Evolutionary conservation across 441 rosid genomes (phyloP), one percentile per base, ranked within the genome.

Genomic region (Aleurites moluccanus): DNA sequence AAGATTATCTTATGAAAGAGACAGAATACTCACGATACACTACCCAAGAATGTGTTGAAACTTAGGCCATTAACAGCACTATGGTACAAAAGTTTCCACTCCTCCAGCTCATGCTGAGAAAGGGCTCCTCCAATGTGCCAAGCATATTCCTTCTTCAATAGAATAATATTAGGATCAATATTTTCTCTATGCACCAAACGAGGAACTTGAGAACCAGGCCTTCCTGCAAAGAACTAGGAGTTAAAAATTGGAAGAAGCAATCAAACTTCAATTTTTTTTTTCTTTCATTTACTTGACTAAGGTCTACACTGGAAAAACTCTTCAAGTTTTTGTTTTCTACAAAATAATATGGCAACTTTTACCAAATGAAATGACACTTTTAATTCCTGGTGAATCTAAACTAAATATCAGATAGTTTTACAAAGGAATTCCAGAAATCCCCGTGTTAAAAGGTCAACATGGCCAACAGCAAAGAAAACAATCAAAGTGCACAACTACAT

Each of bases 101-200:
- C 94, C 71, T 78, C 86, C 45, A 90, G 85, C 83, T 91, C 97
- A 55, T 84, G 86, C 30, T 81, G 94, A 63, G 97, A 84, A 78
- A 94, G 92, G 73, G 87, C 89, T 76, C 98, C 98, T 80, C 93
- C 98, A 70, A 94, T 89, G 78, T 91, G 93, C 97, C 99, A 92
- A 74, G 99, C 97, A 78, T 88, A 91, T 80, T 90, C 97, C 69
- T 86, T 81, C 76, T 83, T 88, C 79, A 92, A 67, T 64, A 91
- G 47, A 50, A 92, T 74, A 50, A 78, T 64, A 28, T 70, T 82
- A 52, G 94, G 81, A 79, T 86, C 81, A 27, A 91, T 75, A 76
- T 80, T 84, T 68, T 89, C 89, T 57, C 77, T 74, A 79, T 73
- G 70, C 38, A 83, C 64, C 80, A 94, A 81, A 3, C 25, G 80